Evolutionary conservation across 306 rosid species (phyloP), one percentile per base, ranked within the genome.

Genomic region (Hippophae rhamnoides): DNA sequence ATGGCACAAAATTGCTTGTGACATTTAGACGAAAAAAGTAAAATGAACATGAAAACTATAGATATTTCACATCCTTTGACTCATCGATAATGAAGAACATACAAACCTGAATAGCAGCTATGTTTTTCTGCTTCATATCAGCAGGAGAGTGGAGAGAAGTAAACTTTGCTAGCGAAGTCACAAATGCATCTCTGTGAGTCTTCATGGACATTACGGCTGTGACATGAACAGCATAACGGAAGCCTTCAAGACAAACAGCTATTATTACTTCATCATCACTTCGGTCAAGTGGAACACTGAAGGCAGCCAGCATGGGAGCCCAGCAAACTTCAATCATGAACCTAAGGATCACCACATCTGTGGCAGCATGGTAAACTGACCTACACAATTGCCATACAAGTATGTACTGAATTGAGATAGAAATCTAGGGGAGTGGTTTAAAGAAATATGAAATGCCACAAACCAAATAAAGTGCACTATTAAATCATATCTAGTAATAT

Each of bases 231-330:
- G 99, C 99, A 63, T 72, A 60, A 66, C 93, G 97, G 70, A 89
- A 81, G 83, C 99, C 99, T 73, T 89, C 94, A 52, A 93, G 99
- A 63, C 99, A 93, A 9, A 93, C 72, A 68, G 80, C 81, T 77
- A 88, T 84, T 63, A 93, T 74, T 55, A 84, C 79, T 81, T 89
- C 99, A 56, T 93, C 99, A 48, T 93, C 95, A 74, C 86, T 93
- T 79, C 79, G 99, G 73, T 93, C 99, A 57, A 93, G 97, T 43
- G 99, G 95, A 68, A 93, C 99, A 56, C 99, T 93, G 82, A 93
- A 93, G 66, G 99, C 99, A 72, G 99, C 99, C 69, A 93, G 69
- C 95, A 86, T 93, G 14, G 99, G 99, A 74, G 99, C 99, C 99
- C 99, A 93, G 74, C 99, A 93, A 40, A 76, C 97, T 80, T 93